These are phyloP conservation scores for Cladosporium oxysporum DNA, from an alignment of 2,329 filamentous ascomycete species.

Conservation along the genomic window DNA sequence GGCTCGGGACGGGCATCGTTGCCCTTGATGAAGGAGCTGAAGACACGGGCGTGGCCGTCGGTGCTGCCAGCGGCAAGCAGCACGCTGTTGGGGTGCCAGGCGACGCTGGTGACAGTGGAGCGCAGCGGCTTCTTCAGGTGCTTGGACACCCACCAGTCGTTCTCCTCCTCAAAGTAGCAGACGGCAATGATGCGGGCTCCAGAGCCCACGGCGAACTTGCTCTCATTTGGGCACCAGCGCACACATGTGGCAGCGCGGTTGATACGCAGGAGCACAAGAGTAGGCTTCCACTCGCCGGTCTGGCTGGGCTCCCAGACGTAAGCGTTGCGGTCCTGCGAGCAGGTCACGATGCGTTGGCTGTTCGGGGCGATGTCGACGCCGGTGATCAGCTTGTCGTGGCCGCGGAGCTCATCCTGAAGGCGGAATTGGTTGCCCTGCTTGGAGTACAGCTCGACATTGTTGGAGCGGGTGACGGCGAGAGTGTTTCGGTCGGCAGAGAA, in stretches of 20 bases:
- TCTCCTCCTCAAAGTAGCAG: slow-evolving; percentile 99
- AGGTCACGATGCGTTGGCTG: slow-evolving; percentile 92
- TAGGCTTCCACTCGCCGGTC: slow-evolving; percentile 92
- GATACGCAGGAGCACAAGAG: slow-evolving; percentile 92
- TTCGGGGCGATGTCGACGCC: slow-evolving; percentile 92
- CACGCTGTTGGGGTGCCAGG: slow-evolving; percentile 97
- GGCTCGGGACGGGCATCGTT: slow-evolving; percentile 83
- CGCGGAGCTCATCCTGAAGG: slow-evolving; percentile 88
- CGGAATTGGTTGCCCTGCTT: slow-evolving; percentile 72
- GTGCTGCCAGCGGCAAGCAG: slow-evolving; percentile 94
- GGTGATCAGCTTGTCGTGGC: slow-evolving; percentile 95
- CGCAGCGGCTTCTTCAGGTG: slow-evolving; percentile 98
- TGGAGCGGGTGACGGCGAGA: slow-evolving; percentile 88
- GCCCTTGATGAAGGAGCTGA: slow-evolving; percentile 95
- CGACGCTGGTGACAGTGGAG: slow-evolving; percentile 90
- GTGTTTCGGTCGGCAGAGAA: slow-evolving; percentile 91
- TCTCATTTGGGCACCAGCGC: slow-evolving; percentile 94
- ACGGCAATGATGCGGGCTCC: slow-evolving; percentile 93
- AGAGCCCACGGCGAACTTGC: slow-evolving; percentile 95
- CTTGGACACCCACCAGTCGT: slow-evolving; percentile 99
- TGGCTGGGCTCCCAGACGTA: slow-evolving; percentile 94
- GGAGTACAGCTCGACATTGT: slow-evolving; percentile 83
- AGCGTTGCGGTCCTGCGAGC: slow-evolving; percentile 96
- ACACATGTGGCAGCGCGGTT: slow-evolving; percentile 96
- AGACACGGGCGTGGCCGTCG: slow-evolving; percentile 91